Percentiles rank a stretch among this genome's conserved stretches.
Evolutionary conservation across 2,329 filamentous ascomycete genomes (phyloP).

Genomic region (Aureobasidium sp.): DNA sequence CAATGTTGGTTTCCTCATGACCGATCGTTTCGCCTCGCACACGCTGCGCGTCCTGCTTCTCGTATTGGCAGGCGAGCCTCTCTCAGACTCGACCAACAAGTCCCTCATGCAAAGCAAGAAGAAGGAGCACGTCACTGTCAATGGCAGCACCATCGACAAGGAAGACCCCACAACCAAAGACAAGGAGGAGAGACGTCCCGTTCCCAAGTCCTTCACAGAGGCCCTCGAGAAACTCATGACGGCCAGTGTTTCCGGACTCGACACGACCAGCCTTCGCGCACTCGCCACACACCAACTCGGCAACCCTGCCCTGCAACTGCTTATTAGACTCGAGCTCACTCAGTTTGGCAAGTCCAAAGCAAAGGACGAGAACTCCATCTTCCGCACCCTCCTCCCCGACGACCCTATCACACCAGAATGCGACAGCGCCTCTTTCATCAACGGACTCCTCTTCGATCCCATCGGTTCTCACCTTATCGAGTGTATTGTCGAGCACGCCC

Average conservation of each 20-base stretch:
- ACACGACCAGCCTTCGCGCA: constrained; percentile 70
- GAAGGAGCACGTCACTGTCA: constrained; percentile 72
- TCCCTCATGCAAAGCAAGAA: constrained; percentile 79
- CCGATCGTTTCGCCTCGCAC: constrained; percentile 84
- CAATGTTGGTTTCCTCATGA: constrained; percentile 73
- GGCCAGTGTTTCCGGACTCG: constrained; percentile 65
- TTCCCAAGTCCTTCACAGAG: constrained; percentile 69
- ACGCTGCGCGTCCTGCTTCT: constrained; percentile 77
- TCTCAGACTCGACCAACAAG: constrained; percentile 60
- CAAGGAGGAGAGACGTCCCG: constrained; percentile 42
- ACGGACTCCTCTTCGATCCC: constrained; percentile 77
- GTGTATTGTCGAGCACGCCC: constrained; percentile 69
- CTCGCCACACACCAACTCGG: constrained; percentile 83
- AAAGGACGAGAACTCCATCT: constrained; percentile 58
- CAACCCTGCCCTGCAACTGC: constrained; percentile 84
- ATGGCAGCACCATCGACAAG: constrained; percentile 34
- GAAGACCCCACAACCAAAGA: background rate
- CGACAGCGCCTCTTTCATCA: constrained; percentile 72
- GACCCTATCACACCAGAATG: constrained; percentile 64
- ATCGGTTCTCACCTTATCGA: constrained; percentile 87
- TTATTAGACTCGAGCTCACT: constrained; percentile 77
- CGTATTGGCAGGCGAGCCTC: constrained; percentile 72
- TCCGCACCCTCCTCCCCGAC: constrained; percentile 71
- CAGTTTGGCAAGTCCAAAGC: constrained; percentile 59
- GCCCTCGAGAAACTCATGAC: constrained; percentile 75